A percentile compares a stretch with the other conserved stretches of the same genome.
These are phyloP conservation scores for Paramecium bursaria DNA, from an alignment of 73 alveolate species.

Conservation along the genomic window DNA sequence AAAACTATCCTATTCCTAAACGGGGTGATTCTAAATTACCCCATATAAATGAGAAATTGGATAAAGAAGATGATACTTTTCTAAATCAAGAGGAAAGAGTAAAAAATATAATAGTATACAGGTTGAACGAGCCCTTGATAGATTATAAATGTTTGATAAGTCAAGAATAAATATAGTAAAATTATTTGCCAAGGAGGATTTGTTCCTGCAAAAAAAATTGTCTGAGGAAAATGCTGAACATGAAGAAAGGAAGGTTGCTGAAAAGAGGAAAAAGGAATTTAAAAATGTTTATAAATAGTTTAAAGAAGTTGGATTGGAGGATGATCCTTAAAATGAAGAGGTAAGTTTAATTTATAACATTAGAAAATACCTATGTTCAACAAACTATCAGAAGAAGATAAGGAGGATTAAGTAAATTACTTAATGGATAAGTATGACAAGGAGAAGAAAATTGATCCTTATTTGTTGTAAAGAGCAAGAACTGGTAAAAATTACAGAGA, in stretches of 20 bases:
- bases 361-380: conserved; percentile 46
- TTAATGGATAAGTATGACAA: background rate
- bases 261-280: conserved; percentile 17
- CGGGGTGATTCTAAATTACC: conserved; percentile 51
- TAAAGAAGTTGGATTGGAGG: conserved; percentile 4
- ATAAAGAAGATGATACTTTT: conserved; percentile 34
- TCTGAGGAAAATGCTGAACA: conserved; percentile 9
- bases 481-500: conserved; percentile 11
- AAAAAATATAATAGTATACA: background rate
- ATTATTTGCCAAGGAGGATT: background rate
- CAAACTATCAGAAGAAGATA: conserved; percentile 10
- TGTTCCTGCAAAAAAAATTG: conserved; percentile 17
- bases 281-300: conserved; percentile 13
- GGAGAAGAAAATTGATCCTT: conserved; percentile 18
- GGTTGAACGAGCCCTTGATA: conserved; percentile 9
- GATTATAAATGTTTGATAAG: background rate
- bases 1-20: conserved; percentile 41
- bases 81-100: conserved; percentile 6
- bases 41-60: conserved; percentile 10
- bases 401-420: background rate
- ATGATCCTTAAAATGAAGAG: conserved; percentile 39
- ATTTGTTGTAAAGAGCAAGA: conserved; percentile 50
- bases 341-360: background rate
- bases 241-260: background rate
- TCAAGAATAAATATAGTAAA: background rate